phyloP scores from a whole-genome alignment of 306 rosid genomes.

The Myrica gale region DNA sequence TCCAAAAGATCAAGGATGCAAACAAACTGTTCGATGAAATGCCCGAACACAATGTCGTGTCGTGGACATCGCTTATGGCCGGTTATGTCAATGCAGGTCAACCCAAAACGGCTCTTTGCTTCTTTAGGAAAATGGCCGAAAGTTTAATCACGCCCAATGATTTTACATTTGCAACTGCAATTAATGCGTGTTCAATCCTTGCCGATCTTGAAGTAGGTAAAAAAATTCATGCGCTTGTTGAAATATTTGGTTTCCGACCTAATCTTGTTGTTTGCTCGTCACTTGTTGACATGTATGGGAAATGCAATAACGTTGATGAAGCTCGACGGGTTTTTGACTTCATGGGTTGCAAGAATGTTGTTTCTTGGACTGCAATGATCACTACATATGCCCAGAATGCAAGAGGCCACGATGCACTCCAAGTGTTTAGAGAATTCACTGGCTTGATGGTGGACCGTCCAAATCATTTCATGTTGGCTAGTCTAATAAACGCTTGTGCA shows the following conservation, averaged over 20 bases:
- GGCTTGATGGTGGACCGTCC: conserved; percentile 35
- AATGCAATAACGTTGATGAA: conserved; percentile 55
- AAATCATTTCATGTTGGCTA: conserved; percentile 75
- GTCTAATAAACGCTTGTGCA: conserved; percentile 65
- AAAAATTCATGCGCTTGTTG: conserved; percentile 50
- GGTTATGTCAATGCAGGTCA: conserved; percentile 45
- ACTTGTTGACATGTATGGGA: conserved; percentile 81
- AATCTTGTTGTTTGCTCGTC: conserved; percentile 64
- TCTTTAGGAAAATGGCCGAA: conserved; percentile 47
- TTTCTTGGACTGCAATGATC: conserved; percentile 89
- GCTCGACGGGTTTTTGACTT: conserved; percentile 58
- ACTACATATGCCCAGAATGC: conserved; percentile 74
- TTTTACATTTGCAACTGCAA: conserved; percentile 61
- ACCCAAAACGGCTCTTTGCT: conserved; percentile 43
- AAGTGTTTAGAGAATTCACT: conserved; percentile 52
- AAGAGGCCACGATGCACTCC: conserved; percentile 52
- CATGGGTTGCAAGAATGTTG: conserved; percentile 58
- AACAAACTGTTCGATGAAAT: conserved; percentile 60
- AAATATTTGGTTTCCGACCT: conserved; percentile 46
- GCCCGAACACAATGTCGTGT: conserved; percentile 59
- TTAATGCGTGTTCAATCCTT: conserved; percentile 66
- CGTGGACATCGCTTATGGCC: conserved; percentile 78
- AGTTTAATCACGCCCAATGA: conserved; percentile 57
- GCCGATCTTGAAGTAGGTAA: conserved; percentile 48
- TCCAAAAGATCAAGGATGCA: conserved; percentile 45